These are phyloP conservation scores for Musa balbisiana DNA, from an alignment of 202 grass and related monocot species.

Conservation along the genomic window DNA sequence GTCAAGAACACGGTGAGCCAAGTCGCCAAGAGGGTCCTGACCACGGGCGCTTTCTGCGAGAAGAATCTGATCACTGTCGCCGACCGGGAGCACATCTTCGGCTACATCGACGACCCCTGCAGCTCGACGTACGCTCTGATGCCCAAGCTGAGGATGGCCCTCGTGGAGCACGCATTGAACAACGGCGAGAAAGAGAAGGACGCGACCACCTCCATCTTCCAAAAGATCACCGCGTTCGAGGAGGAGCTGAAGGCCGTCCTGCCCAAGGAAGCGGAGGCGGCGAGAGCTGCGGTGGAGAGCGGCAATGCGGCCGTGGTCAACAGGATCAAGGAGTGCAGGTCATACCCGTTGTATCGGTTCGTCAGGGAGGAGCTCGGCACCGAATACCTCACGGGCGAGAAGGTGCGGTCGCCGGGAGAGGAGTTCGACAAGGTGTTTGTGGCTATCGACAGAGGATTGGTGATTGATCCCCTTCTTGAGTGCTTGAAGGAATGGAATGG, in stretches of 20 bases:
- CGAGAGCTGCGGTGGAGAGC: not conserved
- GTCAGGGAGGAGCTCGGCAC: not conserved
- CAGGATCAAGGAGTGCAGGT: constrained; percentile 2
- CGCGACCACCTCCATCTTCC: not conserved
- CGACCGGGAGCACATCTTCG: not conserved
- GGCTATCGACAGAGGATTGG: not conserved
- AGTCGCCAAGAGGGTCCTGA: constrained; percentile 37
- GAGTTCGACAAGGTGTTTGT: constrained; percentile 4
- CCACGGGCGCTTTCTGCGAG: not conserved
- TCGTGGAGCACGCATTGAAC: not conserved
- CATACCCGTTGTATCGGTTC: not conserved
- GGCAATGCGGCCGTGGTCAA: not conserved
- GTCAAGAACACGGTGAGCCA: constrained; percentile 46
- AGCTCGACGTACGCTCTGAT: constrained; percentile 6
- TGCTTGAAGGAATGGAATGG: constrained; percentile 9
- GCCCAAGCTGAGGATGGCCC: not conserved
- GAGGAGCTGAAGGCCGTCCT: constrained; percentile 1
- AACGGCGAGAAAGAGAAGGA: constrained; percentile 1
- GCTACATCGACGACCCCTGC: constrained; percentile 9
- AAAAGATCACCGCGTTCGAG: not conserved
- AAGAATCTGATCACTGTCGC: not conserved
- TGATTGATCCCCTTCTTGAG: not conserved
- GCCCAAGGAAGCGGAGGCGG: constrained; percentile 2
- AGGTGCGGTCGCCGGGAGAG: not conserved
- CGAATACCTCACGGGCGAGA: not conserved